Base-by-base conservation (phyloP, 2,329 filamentous ascomycete species). In the Talaromyces sp. region DNA sequence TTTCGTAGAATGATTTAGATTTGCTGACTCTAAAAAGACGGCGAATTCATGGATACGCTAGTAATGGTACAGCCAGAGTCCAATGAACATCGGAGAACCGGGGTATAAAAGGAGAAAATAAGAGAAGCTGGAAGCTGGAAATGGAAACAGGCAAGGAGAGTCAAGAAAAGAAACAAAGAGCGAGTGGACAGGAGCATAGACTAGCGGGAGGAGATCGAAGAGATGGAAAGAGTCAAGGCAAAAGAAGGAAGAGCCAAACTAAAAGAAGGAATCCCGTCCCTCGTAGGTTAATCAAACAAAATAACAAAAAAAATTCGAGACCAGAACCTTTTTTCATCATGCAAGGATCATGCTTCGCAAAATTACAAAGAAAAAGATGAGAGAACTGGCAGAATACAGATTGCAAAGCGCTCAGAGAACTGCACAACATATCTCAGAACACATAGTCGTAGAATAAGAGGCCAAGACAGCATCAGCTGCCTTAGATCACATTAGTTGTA, bases 401-500 rank as follows among this genome's bases (percentile, higher is more conserved):
- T 50, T 33, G 54, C 49, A 54, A 55, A 61, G 52, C 55, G 56
- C 56, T 64, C 58, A 61, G 53, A 56, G 30, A 51, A 49, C 48
- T 50, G 52, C 45, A 57, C 20, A 53, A 62, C 57, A 62, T 57
- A 61, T 61, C 58, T 64, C 60, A 61, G 57, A 51, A 55, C 54
- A 65, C 57, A 59, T 60, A 50, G 58, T 61, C 65, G 45, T 62
- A 57, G 53, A 60, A 60, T 20, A 39, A 20, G n/a, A 63, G 39
- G 40, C 13, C 36, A 39, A 19, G 10, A 20, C 4, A 11, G 36
- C 36, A 19, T 9, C 8, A 16, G 32, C 32, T 35, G 32, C 35
- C 50, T 68, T 55, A 74, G 51, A 73, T 71, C 66, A 74, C 70
- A 50, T 73, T 74, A 32, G 68, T 48, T 33, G 57, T 40, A 35